Evolutionary conservation across 2,329 filamentous ascomycete genomes (phyloP).

Genomic region (Aureobasidium namibiae): DNA sequence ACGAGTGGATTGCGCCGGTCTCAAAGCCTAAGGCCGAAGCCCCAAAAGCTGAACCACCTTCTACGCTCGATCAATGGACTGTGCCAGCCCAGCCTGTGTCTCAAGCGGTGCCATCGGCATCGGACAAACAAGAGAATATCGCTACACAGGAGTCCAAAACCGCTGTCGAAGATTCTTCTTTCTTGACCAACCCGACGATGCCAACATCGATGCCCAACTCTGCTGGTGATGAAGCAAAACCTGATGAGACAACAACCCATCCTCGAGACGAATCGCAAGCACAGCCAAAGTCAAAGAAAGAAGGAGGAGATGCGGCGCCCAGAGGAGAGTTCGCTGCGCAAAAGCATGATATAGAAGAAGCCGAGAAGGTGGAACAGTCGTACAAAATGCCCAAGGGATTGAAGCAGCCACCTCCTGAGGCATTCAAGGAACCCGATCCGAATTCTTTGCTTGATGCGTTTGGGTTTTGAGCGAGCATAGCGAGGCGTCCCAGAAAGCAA

Average conservation of each 20-base stretch:
- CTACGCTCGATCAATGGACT: conserved; percentile 6
- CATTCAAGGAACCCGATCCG: conserved; percentile 88
- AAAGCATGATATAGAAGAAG: conserved; percentile 28
- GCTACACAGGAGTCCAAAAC: not conserved
- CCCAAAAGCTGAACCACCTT: not conserved
- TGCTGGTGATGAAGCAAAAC: not conserved
- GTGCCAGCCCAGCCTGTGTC: not conserved
- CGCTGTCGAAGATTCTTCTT: not conserved
- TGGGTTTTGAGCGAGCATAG: conserved; percentile 58
- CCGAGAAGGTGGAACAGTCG: conserved; percentile 26
- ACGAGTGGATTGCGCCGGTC: not conserved
- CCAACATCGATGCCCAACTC: conserved; percentile 7
- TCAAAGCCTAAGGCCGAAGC: not conserved
- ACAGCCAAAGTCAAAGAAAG: not conserved
- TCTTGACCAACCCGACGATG: conserved; percentile 3
- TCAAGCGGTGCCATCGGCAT: not conserved
- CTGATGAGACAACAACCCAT: not conserved
- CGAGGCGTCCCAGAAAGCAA: not conserved
- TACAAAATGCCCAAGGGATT: conserved; percentile 18
- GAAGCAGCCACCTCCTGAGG: conserved; percentile 57
- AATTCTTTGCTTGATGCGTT: conserved; percentile 86
- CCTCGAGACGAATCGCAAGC: not conserved
- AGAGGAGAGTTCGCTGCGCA: no score
- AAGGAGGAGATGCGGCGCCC: no score
- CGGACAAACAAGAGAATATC: not conserved